Evolutionary conservation across 2,329 filamentous ascomycete species (phyloP).

Genomic region (Cladosporium austrohemisphaericum): DNA sequence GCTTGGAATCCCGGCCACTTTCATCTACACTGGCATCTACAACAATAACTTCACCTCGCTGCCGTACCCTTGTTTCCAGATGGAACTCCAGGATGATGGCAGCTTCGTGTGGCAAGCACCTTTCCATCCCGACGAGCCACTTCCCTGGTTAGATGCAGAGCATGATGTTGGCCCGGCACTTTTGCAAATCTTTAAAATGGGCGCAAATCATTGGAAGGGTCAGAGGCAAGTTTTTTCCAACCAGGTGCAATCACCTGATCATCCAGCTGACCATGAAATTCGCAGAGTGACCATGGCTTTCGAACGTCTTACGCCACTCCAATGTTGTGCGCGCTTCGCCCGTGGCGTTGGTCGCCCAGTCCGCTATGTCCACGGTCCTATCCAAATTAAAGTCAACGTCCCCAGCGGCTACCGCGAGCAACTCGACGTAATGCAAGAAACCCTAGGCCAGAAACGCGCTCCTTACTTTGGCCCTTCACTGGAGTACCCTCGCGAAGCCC

Average conservation of each 20-base stretch:
- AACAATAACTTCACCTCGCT: slow-evolving; percentile 98
- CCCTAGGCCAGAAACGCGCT: slow-evolving; percentile 56
- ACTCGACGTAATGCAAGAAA: slow-evolving; percentile 62
- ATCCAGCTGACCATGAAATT: neutral
- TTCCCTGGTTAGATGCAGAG: slow-evolving; percentile 95
- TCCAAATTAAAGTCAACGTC: slow-evolving; percentile 81
- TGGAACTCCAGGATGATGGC: slow-evolving; percentile 80
- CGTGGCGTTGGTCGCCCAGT: slow-evolving; percentile 74
- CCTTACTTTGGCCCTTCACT: slow-evolving; percentile 62
- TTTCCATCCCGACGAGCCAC: slow-evolving; percentile 81
- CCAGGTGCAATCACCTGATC: neutral
- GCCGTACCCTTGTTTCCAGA: slow-evolving; percentile 89
- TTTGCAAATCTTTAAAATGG: slow-evolving; percentile 92
- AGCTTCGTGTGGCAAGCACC: slow-evolving; percentile 91
- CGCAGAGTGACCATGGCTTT: slow-evolving; percentile 81
- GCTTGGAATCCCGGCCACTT: slow-evolving; percentile 79
- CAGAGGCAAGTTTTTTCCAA: slow-evolving; percentile 52
- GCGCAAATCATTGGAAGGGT: slow-evolving; percentile 76
- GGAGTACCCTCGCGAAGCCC: slow-evolving; percentile 65
- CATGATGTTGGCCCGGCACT: slow-evolving; percentile 92
- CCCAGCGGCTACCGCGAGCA: slow-evolving; percentile 86
- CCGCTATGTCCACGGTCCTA: slow-evolving; percentile 70
- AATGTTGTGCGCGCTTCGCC: slow-evolving; percentile 78
- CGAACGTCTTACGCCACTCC: slow-evolving; percentile 76
- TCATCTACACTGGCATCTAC: slow-evolving; percentile 95